phyloP scores from a whole-genome alignment of 345 rosid genomes.

The Corchorus olitorius region DNA sequence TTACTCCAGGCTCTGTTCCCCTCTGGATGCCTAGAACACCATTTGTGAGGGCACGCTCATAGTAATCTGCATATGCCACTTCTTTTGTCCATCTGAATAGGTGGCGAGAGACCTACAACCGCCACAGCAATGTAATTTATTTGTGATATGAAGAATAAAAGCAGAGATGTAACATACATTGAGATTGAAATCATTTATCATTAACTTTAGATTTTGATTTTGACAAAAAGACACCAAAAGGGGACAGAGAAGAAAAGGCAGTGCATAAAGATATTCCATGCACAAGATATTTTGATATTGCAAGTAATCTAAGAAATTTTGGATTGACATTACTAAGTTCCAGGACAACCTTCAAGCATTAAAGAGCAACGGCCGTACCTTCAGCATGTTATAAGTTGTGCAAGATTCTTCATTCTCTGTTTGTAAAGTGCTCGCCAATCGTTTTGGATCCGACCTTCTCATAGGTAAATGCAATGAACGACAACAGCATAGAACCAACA shows the following conservation, averaged over 20 bases:
- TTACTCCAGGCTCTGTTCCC: slow-evolving; percentile 84
- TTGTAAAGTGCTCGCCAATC: slow-evolving; percentile 59
- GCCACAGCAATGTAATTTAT: not conserved
- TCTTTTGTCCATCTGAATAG: slow-evolving; percentile 94
- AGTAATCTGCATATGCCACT: slow-evolving; percentile 83
- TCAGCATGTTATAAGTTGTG: slow-evolving; percentile 94
- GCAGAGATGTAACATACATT: not conserved
- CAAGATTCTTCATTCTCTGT: slow-evolving; percentile 91
- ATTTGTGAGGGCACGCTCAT: slow-evolving; percentile 86
- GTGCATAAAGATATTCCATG: not conserved
- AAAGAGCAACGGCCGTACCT: slow-evolving; percentile 42
- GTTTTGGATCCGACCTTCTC: slow-evolving; percentile 79
- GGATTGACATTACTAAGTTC: not conserved
- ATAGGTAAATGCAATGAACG: slow-evolving; percentile 20
- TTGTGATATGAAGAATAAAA: not conserved
- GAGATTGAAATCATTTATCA: not conserved
- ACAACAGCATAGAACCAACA: slow-evolving; percentile 2
- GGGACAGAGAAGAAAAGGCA: not conserved
- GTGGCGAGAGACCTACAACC: slow-evolving; percentile 76
- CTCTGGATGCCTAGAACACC: slow-evolving; percentile 92
- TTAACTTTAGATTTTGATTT: not conserved
- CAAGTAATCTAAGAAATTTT: not conserved
- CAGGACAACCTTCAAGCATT: not conserved
- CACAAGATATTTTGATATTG: not conserved
- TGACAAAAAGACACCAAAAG: not conserved